Base-by-base conservation (phyloP, 1,284 basidiomycete species). In the Inonotus obliquus region DNA sequence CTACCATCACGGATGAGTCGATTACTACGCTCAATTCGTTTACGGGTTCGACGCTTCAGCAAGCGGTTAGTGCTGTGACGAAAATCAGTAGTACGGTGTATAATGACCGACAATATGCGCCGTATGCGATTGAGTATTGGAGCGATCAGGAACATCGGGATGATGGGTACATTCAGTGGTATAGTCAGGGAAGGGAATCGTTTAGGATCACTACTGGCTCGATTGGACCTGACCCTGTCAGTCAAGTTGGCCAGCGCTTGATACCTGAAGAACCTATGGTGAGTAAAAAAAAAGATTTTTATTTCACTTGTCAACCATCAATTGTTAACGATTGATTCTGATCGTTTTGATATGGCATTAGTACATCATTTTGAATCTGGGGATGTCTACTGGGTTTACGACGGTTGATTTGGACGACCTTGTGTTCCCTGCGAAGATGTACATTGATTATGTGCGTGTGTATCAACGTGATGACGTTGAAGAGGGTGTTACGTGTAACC, bases 261-360 rank as follows among this genome's bases (percentile, higher is more conserved):
- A 83, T 95, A 57, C 77, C 91, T 6, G 90, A 94, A 69, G 91
- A 93, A 69, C 91, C 91, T 19, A 82, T 89, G 86, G 83, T 84
- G 73, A 77, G 75, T 68, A 66, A 39, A 10, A 54, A 68, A 66
- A 39, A 10, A 54, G 23, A 23, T 47, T 47, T 38, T 61, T 53
- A 48, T 47, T 29, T 39, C 52, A n/a, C n/a, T n/a, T 58, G 25
- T 47, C 49, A 32, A 54, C 59, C 32, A 38, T 25, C 39, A 21
- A 35, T 59, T 39, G 21, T 45, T n/a, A n/a, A n/a, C n/a, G n/a
- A n/a, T n/a, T n/a, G n/a, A n/a, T n/a, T 14, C 56, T 19, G 5
- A 57, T 60, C 66, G 44, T 63, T 21, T 61, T 44, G n/a, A n/a
- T n/a, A n/a, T n/a, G n/a, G n/a, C 53, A 35, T 54, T 61, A 92